Conservation (phyloP, 2,329 filamentous ascomycete species). For the Sclerotinia spermophila region DNA sequence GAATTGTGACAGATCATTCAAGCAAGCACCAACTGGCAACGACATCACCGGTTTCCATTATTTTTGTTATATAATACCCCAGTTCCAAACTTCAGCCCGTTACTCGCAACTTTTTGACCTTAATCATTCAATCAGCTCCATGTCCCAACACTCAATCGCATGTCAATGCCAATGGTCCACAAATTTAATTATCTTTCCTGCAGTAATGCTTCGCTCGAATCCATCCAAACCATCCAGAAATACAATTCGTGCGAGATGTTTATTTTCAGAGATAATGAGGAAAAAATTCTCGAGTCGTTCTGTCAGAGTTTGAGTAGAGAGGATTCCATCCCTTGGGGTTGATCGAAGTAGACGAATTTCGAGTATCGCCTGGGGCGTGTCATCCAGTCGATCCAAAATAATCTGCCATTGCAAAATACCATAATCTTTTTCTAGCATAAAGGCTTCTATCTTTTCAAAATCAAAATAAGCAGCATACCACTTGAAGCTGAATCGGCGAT, state of each 20-base stretch:
- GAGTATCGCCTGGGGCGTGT: neutral
- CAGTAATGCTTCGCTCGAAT: neutral
- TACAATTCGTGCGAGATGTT: neutral
- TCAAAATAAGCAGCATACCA: conserved; percentile 10
- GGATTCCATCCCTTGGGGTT: neutral
- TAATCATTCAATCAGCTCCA: neutral
- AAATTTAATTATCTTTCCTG: conserved; percentile 7
- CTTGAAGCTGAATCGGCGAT: conserved; percentile 1
- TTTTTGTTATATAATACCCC: neutral
- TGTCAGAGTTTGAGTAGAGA: neutral
- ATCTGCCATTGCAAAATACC: conserved; percentile 10
- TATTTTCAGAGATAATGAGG: neutral
- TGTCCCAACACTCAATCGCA: neutral
- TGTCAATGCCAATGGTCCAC: neutral
- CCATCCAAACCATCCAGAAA: neutral
- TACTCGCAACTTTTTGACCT: neutral
- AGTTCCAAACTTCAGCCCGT: neutral
- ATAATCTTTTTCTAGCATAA: neutral
- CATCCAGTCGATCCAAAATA: neutral
- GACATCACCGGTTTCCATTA: neutral
- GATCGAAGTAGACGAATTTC: conserved; percentile 4
- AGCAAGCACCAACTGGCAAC: neutral
- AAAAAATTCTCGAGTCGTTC: neutral
- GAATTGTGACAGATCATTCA: neutral
- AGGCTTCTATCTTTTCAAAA: neutral